phyloP scores from a whole-genome alignment of 768 basidiomycete genomes.

The Dioszegia aurantiaca region DNA sequence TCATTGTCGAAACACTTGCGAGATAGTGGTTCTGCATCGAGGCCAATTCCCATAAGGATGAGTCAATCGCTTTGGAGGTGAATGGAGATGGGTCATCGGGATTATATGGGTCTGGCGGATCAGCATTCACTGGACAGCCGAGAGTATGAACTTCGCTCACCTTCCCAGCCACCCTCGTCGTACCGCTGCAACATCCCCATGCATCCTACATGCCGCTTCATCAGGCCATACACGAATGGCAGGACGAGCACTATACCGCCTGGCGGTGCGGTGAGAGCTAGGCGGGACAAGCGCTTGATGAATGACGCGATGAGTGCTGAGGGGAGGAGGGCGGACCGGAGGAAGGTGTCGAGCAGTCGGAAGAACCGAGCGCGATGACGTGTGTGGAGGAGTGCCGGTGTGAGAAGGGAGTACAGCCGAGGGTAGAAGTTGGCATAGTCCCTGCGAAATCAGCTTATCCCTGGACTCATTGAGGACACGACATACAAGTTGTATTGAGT shows the following conservation, averaged over 20 bases:
- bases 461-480: not conserved
- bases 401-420: constrained; percentile 82
- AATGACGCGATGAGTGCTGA: constrained; percentile 90
- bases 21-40: constrained; percentile 80
- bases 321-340: constrained; percentile 87
- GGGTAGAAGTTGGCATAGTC: constrained; percentile 96
- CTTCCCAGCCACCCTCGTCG: constrained; percentile 29
- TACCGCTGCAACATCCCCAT: constrained; percentile 88
- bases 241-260: constrained; percentile 85
- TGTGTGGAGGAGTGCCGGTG: constrained; percentile 80
- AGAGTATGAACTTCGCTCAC: too few relatives aligned
- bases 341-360: constrained; percentile 82
- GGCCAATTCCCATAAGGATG: constrained; percentile 88
- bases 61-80: constrained; percentile 73
- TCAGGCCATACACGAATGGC: constrained; percentile 88
- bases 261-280: constrained; percentile 81
- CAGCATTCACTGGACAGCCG: too few relatives aligned
- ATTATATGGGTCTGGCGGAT: constrained; percentile 68
- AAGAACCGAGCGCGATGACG: constrained; percentile 95
- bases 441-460: constrained; percentile 54
- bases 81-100: constrained; percentile 68
- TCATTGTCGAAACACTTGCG: constrained; percentile 77
- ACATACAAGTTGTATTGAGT: constrained; percentile 87
- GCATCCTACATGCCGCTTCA: constrained; percentile 84
- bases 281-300: constrained; percentile 80